Percentiles rank a stretch among this genome's conserved stretches.
phyloP scores from a whole-genome alignment of 805 yeast species.

The Candida fluviatilis region DNA sequence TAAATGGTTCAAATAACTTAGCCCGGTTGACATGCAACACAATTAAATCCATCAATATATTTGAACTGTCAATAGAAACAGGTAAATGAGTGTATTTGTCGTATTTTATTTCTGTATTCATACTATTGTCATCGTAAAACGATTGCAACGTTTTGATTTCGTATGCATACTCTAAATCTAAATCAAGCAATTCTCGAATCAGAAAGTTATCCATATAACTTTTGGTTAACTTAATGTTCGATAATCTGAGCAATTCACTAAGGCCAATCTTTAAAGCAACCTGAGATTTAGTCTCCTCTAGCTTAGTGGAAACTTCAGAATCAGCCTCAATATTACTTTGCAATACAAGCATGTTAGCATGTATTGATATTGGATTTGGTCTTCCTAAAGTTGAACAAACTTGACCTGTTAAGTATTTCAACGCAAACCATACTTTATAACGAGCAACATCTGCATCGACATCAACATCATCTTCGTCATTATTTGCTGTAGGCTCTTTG shows the following conservation, averaged over 20 bases:
- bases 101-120: slow-evolving; percentile 3
- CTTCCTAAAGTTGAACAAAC: slow-evolving; percentile 49
- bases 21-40: slow-evolving; percentile 48
- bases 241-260: slow-evolving; percentile 45
- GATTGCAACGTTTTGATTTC: slow-evolving; percentile 35
- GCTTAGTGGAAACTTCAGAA: slow-evolving; percentile 12
- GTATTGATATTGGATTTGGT: slow-evolving; percentile 50
- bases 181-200: slow-evolving; percentile 34
- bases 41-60: slow-evolving; percentile 42
- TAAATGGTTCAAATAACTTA: slow-evolving; percentile 49
- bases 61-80: slow-evolving; percentile 22
- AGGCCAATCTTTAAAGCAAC: slow-evolving; percentile 43
- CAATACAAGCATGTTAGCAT: slow-evolving; percentile 21
- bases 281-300: slow-evolving; percentile 20
- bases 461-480: slow-evolving; percentile 25
- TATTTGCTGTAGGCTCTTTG: slow-evolving; percentile 7
- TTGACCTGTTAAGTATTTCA: slow-evolving; percentile 45
- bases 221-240: slow-evolving; percentile 49
- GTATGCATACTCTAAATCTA: slow-evolving; percentile 38
- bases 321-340: slow-evolving; percentile 9
- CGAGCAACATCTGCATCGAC: slow-evolving; percentile 32
- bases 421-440: slow-evolving; percentile 48
- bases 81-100: slow-evolving; percentile 19
- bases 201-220: slow-evolving; percentile 45
- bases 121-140: not conserved